Percentiles rank a stretch among this genome's conserved stretches.
These are phyloP conservation scores for Xylaria scruposa DNA, from an alignment of 495 filamentous ascomycete species.

Conservation along the genomic window DNA sequence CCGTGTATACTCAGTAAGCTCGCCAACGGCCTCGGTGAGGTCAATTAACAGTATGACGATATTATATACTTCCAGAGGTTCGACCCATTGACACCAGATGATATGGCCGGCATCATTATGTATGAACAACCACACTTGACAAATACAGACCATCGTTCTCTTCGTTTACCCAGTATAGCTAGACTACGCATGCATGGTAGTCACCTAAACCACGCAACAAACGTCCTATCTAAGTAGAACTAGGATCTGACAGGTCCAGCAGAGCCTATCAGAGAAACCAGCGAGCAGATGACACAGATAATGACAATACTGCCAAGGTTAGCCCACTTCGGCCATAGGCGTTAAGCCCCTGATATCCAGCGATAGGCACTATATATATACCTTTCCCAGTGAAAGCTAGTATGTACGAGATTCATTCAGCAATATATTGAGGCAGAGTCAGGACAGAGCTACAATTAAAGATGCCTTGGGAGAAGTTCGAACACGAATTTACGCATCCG, in stretches of 20 bases:
- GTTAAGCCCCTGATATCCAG: neutral
- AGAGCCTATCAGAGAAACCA: neutral
- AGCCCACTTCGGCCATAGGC: neutral
- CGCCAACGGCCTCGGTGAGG: too few species aligned
- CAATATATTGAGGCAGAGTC: neutral
- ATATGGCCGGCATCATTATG: too few species aligned
- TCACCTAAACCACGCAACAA: neutral
- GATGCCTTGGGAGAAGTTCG: neutral
- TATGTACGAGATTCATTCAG: neutral
- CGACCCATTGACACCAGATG: too few species aligned
- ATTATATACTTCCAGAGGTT: too few species aligned
- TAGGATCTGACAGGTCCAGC: neutral
- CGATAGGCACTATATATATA: neutral
- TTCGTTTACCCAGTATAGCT: too few species aligned
- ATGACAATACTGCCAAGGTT: neutral
- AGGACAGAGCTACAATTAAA: neutral
- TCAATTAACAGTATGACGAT: too few species aligned
- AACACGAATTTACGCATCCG: neutral
- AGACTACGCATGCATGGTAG: too few species aligned
- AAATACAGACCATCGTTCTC: too few species aligned
- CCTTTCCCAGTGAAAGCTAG: neutral
- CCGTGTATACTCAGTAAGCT: too few species aligned
- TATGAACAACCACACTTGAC: too few species aligned
- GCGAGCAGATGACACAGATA: neutral
- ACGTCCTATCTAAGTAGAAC: neutral